Evolutionary conservation across 306 rosid species (phyloP).

Genomic region (Betula pendula): DNA sequence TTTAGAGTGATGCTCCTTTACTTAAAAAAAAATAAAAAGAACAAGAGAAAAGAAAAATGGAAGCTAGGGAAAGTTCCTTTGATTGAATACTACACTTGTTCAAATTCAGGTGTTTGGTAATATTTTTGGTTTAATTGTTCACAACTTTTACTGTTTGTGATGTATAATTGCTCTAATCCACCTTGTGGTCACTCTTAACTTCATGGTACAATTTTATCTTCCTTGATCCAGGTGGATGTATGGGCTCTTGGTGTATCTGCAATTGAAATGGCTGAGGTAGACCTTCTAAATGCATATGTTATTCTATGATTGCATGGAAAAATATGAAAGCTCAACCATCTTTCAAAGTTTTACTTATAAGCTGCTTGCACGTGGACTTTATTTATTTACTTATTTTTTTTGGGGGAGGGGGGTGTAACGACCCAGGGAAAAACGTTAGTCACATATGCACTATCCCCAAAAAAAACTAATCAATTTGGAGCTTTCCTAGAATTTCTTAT

Average conservation of each 20-base stretch:
- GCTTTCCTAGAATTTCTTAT: too few species aligned
- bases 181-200: slow-evolving; percentile 1
- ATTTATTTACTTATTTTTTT: background rate
- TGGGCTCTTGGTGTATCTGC: slow-evolving; percentile 99
- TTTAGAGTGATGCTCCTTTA: slow-evolving; percentile 22
- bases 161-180: slow-evolving; percentile 14
- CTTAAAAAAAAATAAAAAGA: slow-evolving; percentile 1
- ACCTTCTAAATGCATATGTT: slow-evolving; percentile 18
- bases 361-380: background rate
- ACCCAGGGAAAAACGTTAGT: too few species aligned
- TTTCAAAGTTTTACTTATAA: background rate
- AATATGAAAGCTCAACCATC: slow-evolving; percentile 10
- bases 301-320: slow-evolving; percentile 5
- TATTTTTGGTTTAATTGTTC: background rate
- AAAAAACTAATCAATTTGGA: too few species aligned
- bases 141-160: slow-evolving; percentile 9
- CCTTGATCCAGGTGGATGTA: slow-evolving; percentile 80
- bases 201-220: slow-evolving; percentile 20
- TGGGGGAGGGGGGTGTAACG: background rate
- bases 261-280: slow-evolving; percentile 99
- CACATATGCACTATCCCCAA: too few species aligned
- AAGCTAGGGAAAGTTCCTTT: slow-evolving; percentile 5
- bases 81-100: background rate
- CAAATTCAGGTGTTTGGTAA: background rate
- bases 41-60: background rate